Base-by-base conservation (phyloP, 257 asterid genomes). In the Salvia rosmarinus region DNA sequence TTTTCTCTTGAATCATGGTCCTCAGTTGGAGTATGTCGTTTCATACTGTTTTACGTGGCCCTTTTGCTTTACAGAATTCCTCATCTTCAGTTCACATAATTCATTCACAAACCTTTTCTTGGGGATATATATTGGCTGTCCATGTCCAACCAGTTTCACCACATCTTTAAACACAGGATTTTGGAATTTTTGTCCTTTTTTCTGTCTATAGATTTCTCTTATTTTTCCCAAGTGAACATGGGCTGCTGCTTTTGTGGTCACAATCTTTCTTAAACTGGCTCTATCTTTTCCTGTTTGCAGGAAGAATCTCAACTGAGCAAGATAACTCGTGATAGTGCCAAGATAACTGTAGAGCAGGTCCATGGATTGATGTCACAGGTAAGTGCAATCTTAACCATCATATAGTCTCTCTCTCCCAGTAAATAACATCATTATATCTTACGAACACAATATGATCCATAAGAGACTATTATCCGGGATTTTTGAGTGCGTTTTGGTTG, bases 291-390 rank as follows among this genome's bases (percentile, higher is more conserved):
- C n/a, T 52, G 16, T 60, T 64, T 76, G 54, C 96, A 94, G 99
- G 99, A 94, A 76, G 99, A 91, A 75, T 94, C 99, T 72, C 96
- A 84, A 77, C 95, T 94, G 49, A 82, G 87, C 69, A 94, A 91
- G 95, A 94, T 94, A 37, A 91, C 96, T 28, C 97, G 96, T 59
- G 97, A 94, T 69, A 91, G 99, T 72, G 87, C 88, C 16, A 94
- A 94, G 87, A 94, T 94, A 73, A 89, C 99, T 9, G 99, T 88
- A 37, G 99, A 94, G 84, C 99, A 94, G 85, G 97, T 94, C 75
- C 99, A 94, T 80, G 97, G 97, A 62, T 80, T 94, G 80, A 94
- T 94, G 99, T 94, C 99, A 30, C 99, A 91, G 96, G 99, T 89
- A 20, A 85, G 61, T 74, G 79, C 71, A 54, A 43, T 71, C 13